Base-by-base conservation (phyloP, 2,329 filamentous ascomycete genomes). In the Pseudocercospora vitis region DNA sequence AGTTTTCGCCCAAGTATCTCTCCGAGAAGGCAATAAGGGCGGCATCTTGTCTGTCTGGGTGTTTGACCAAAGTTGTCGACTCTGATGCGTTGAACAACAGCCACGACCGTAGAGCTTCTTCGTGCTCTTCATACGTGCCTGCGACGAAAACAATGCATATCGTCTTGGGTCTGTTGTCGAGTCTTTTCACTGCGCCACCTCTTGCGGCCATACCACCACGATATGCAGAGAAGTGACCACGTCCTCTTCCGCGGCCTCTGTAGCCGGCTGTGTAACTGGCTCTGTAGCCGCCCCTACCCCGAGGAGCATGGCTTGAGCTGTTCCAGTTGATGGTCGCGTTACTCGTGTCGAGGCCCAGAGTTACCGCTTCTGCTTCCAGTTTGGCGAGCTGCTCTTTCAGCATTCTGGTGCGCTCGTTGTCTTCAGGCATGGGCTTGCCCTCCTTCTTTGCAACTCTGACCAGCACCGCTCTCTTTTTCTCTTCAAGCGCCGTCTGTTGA, bases 91-190 rank as follows among this genome's bases (percentile, higher is more conserved):
- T 65, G 52, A 68, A 67, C 28, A 69, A 61, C 18, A 92, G 79
- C 69, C 87, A 86, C 63, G 89, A 85, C 57, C 87, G 78, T 37
- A 92, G 74, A 23, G 78, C 77, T 70, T 91, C 88, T 59, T 91
- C 85, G 64, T 82, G 82, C 24, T 80, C 79, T 11, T 83, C 65
- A 86, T 84, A 70, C 84, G 83, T 78, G 2, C 83, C 86, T 21
- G 63, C 59, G 1, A 55, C 55, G 50, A 71, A 68, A 6, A 78
- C 77, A 19, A 92, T 72, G 4, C 81, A 78, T 7, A 94, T 75
- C 57, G 79, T 84, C 67, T 81, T 87, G 0, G 89, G 85, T 39
- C 89, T 78, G 68, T 91, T 91, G 65, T 94, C 89, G 18, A 94
- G 76, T 14, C 86, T 85, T 61, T 78, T 75, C 12, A 82, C 79